Evolutionary conservation across 192 early-diverging fungal genomes (phyloP), one percentile per base, ranked within the genome.

Genomic region (Coemansia sp.): DNA sequence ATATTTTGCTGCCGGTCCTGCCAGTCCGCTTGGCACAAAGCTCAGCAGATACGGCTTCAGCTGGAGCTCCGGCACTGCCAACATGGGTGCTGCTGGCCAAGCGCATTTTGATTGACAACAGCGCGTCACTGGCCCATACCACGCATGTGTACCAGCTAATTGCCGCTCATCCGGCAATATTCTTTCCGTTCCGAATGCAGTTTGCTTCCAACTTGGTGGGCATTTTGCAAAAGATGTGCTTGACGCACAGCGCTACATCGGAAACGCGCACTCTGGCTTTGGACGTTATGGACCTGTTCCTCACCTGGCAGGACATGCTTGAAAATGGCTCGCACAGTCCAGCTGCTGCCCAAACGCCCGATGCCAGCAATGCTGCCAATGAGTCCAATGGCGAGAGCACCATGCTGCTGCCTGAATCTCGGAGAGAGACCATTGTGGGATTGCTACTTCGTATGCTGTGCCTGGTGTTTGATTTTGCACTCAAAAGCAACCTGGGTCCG

Each of bases 81-180:
- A 79, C 87, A 0, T 99, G 93, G 91, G 89, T 87, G 6, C 84
- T 89, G 31, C 87, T 90, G 80, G 92, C 88, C 1, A 89, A 90
- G 42, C 88, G 88, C 37, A 84, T 95, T 36, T 80, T 98, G 7
- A 82, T 94, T 3, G 97, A 99, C 58, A 92, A 99, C 62, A 90
- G 89, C n/a, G 90, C 96, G 46, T 88, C 87, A 51, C 81, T 92
- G 20, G 81, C 90, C 8, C 93, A 97, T 58, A 78, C 96, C 26
- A 83, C 93, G 18, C 89, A 91, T 41, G 86, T 97, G 1, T 99
- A 95, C 67, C 93, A 94, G 69, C 69, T 94, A 8, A 81, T 99
- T 42, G 85, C 95, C 1, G 86, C 90, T 14, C 92, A 97, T 26
- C 83, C 91, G 0, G 87, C 89, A 42, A 75, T 94, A 43, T 99